Conservation (phyloP, 176 grass and related monocot species). For the Cenchrus fungigraminus region DNA sequence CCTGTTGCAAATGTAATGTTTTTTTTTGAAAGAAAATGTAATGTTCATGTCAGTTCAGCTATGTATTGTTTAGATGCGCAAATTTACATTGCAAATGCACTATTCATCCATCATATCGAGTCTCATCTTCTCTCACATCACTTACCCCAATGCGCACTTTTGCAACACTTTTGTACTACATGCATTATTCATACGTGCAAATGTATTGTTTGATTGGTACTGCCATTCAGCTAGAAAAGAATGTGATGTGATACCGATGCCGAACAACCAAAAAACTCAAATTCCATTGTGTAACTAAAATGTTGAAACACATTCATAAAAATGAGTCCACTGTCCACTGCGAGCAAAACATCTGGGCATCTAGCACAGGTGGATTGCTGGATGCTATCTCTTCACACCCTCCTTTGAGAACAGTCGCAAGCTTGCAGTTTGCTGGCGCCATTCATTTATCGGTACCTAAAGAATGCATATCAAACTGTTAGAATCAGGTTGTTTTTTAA, state of each 20-base stretch:
- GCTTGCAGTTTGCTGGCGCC: constrained; percentile 47
- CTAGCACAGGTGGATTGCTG: not conserved
- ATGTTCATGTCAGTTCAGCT: not conserved
- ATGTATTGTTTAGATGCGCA: not conserved
- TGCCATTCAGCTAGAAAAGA: not conserved
- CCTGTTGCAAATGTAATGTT: too few species aligned
- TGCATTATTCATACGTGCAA: too few species aligned
- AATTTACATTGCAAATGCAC: too few species aligned
- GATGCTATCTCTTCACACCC: constrained; percentile 9
- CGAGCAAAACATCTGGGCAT: not conserved
- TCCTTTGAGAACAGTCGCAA: constrained; percentile 41
- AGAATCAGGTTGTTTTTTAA: not conserved
- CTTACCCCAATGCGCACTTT: too few species aligned
- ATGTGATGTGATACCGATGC: too few species aligned
- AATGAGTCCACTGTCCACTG: not conserved
- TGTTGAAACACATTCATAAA: not conserved
- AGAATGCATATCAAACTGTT: not conserved
- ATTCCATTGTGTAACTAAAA: not conserved
- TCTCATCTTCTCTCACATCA: too few species aligned
- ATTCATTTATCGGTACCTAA: constrained; percentile 60
- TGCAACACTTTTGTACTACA: too few species aligned
- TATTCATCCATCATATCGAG: too few species aligned
- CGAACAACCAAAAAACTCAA: not conserved
- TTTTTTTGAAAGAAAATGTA: too few species aligned
- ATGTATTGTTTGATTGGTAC: not conserved